These are phyloP conservation scores for Kingdonia uniflora DNA, from an alignment of 164 flowering plant species.

Conservation along the genomic window DNA sequence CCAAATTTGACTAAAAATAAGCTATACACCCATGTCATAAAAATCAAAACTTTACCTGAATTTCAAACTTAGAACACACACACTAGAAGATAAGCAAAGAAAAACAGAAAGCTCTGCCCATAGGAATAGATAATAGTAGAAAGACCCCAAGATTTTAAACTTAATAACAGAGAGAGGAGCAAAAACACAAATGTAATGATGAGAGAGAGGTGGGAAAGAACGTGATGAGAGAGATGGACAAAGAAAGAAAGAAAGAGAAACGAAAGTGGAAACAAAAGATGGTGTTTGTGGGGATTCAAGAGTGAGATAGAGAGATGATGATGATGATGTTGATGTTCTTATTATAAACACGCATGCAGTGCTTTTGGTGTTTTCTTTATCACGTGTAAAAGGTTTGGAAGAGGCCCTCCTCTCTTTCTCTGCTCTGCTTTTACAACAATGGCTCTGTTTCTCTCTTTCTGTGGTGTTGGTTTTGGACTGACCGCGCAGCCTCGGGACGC, in stretches of 20 bases:
- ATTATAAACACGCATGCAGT: constrained; percentile 81
- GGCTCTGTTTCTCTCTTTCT: neutral
- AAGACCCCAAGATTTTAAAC: constrained; percentile 8
- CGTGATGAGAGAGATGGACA: constrained; percentile 13
- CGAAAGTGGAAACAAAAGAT: constrained; percentile 6
- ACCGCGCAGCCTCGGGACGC: constrained; percentile 31
- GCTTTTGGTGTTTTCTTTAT: constrained; percentile 54
- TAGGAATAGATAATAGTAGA: too few species aligned
- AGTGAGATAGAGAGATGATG: constrained; percentile 8
- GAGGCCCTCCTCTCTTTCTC: constrained; percentile 14
- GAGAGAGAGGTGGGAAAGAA: constrained; percentile 7
- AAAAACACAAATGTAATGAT: constrained; percentile 1
- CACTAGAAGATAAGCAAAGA: neutral
- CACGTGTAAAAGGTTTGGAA: constrained; percentile 66
- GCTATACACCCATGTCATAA: constrained; percentile 3
- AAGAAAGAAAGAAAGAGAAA: constrained; percentile 10
- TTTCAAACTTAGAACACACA: constrained; percentile 2
- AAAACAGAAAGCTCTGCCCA: neutral
- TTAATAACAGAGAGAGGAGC: constrained; percentile 8
- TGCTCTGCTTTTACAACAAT: constrained; percentile 1
- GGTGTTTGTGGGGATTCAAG: too few species aligned
- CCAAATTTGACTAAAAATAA: neutral
- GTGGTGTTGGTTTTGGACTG: constrained; percentile 18
- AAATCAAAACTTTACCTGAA: constrained; percentile 4
- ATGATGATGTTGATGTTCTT: too few species aligned